Evolutionary conservation across 495 filamentous ascomycete species (phyloP).

Genomic region (Cetradonia linearis): DNA sequence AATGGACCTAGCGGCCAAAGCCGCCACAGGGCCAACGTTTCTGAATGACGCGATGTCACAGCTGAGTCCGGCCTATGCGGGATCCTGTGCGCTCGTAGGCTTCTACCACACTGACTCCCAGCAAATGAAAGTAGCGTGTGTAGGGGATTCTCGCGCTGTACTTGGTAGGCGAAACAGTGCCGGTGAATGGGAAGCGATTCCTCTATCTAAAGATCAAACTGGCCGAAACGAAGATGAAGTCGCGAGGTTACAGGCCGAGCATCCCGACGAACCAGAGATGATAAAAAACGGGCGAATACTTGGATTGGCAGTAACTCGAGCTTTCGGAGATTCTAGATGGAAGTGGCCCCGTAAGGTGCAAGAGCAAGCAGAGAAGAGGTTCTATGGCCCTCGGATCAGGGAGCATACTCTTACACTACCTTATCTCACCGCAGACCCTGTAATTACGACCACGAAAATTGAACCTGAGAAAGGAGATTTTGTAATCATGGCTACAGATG

Average conservation of each 20-base stretch:
- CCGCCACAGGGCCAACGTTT: slow-evolving; percentile 22
- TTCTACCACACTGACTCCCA: slow-evolving; percentile 41
- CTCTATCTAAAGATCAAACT: slow-evolving; percentile 50
- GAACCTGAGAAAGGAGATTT: slow-evolving; percentile 41
- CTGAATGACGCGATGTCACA: slow-evolving; percentile 30
- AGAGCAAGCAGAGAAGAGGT: slow-evolving; percentile 33
- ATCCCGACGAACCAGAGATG: slow-evolving; percentile 48
- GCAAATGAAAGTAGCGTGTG: slow-evolving; percentile 47
- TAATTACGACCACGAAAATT: slow-evolving; percentile 46
- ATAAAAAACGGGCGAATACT: slow-evolving; percentile 46
- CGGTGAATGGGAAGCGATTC: slow-evolving; percentile 39
- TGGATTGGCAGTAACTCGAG: slow-evolving; percentile 46
- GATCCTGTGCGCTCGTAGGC: slow-evolving; percentile 51
- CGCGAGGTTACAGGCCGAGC: slow-evolving; percentile 40
- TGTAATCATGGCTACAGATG: slow-evolving; percentile 54
- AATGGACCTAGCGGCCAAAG: slow-evolving; percentile 33
- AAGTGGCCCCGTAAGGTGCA: slow-evolving; percentile 48
- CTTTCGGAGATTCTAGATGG: slow-evolving; percentile 55
- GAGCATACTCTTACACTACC: slow-evolving; percentile 44
- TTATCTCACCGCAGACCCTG: slow-evolving; percentile 56
- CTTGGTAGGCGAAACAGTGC: slow-evolving; percentile 40
- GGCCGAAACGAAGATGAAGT: slow-evolving; percentile 45
- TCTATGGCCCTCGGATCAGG: slow-evolving; percentile 37
- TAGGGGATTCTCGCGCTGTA: slow-evolving; percentile 51
- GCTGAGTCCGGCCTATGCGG: slow-evolving; percentile 39